Conservation (phyloP, 345 rosid species). For the Eucalyptus camaldulensis region DNA sequence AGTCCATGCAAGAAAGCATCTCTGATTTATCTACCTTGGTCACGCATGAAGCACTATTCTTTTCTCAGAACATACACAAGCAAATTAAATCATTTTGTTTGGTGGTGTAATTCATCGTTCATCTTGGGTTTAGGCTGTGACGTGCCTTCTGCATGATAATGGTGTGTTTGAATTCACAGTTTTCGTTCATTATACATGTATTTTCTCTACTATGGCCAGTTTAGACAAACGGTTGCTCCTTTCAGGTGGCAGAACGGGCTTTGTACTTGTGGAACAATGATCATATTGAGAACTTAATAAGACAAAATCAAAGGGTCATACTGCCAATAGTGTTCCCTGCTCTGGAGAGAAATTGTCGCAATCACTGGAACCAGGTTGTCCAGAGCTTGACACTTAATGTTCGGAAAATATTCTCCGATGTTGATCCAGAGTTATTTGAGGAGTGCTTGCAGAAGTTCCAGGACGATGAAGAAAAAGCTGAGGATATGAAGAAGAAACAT, state of each 20-base stretch:
- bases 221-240: not conserved
- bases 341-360: constrained; percentile 37
- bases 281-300: constrained; percentile 53
- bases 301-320: constrained; percentile 37
- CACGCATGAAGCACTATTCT: not conserved
- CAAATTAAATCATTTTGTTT: not conserved
- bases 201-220: not conserved
- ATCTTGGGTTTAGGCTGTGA: not conserved
- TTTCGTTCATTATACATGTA: not conserved
- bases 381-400: constrained; percentile 50
- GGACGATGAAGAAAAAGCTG: constrained; percentile 32
- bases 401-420: constrained; percentile 40
- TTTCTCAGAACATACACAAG: not conserved
- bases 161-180: not conserved
- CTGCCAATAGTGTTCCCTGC: constrained; percentile 55
- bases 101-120: not conserved
- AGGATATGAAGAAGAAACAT: constrained; percentile 14
- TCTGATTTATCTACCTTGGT: not conserved
- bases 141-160: not conserved
- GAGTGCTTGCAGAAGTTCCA: constrained; percentile 36
- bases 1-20: not conserved
- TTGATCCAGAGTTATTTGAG: constrained; percentile 39
- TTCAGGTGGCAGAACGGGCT: constrained; percentile 73
- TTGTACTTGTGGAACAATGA: constrained; percentile 68
- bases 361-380: constrained; percentile 65